Evolutionary conservation across 1,284 basidiomycete species (phyloP).

Genomic region (Sporisorium reilianum): DNA sequence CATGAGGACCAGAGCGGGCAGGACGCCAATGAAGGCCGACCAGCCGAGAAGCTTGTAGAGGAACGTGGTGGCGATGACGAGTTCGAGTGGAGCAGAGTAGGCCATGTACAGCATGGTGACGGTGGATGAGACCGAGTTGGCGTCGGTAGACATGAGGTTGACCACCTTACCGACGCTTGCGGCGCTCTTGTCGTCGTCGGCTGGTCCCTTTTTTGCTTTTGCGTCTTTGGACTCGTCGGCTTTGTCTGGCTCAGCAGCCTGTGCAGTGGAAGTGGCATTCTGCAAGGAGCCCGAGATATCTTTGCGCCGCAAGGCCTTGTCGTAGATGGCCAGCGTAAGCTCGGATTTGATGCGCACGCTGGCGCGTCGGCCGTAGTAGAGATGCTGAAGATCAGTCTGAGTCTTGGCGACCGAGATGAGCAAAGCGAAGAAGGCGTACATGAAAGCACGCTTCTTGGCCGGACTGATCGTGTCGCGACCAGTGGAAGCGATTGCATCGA

Average conservation of each 20-base stretch:
- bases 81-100: conserved; percentile 47
- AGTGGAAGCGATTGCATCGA: neutral
- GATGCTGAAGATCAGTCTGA: conserved; percentile 77
- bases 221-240: conserved; percentile 2
- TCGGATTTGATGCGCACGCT: conserved; percentile 78
- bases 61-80: conserved; percentile 48
- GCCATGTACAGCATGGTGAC: conserved; percentile 27
- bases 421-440: conserved; percentile 46
- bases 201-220: conserved; percentile 5
- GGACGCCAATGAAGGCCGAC: conserved; percentile 50
- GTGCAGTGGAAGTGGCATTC: conserved; percentile 72
- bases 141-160: conserved; percentile 43
- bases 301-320: conserved; percentile 86
- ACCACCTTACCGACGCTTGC: conserved; percentile 51
- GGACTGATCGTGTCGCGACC: conserved; percentile 11
- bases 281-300: conserved; percentile 82
- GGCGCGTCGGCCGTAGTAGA: conserved; percentile 79
- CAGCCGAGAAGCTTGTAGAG: conserved; percentile 56
- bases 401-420: conserved; percentile 41
- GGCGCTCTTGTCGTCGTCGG: conserved; percentile 28
- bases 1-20: conserved; percentile 32
- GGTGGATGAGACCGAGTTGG: conserved; percentile 20
- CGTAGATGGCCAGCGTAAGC: conserved; percentile 85
- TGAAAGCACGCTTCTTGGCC: conserved; percentile 40
- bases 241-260: conserved; percentile 64